Conservation (phyloP, 2,329 filamentous ascomycete genomes). For the Mycosphaerella sp. region DNA sequence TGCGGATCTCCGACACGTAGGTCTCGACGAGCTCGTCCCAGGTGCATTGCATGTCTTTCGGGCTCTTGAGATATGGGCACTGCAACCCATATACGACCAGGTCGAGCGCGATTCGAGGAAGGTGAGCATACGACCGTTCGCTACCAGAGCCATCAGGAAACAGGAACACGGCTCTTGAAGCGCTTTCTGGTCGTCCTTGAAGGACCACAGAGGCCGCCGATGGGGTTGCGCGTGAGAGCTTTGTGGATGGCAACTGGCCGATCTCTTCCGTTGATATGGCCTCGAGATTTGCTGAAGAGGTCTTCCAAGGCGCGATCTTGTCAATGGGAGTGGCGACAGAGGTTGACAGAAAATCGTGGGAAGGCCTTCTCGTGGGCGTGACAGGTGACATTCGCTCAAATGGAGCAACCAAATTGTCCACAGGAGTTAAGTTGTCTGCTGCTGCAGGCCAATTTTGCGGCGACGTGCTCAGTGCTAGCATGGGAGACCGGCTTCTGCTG, state of each 20-base stretch:
- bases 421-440: background rate
- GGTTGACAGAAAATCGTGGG: background rate
- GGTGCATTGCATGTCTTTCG: constrained; percentile 12
- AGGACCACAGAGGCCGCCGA: constrained; percentile 4
- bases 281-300: background rate
- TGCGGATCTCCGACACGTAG: constrained; percentile 34
- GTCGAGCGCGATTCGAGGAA: constrained; percentile 7
- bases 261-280: constrained; percentile 3
- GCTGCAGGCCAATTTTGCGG: background rate
- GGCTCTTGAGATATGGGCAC: constrained; percentile 34
- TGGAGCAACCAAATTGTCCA: background rate
- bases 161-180: constrained; percentile 1
- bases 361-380: background rate
- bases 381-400: background rate
- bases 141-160: constrained; percentile 8
- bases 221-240: background rate
- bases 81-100: constrained; percentile 39
- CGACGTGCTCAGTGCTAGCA: background rate
- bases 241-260: background rate
- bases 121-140: constrained; percentile 1
- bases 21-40: constrained; percentile 7
- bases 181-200: constrained; percentile 1
- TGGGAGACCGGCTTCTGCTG: background rate
- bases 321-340: constrained; percentile 5
- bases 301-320: constrained; percentile 2